Evolutionary conservation across 2,329 filamentous ascomycete species (phyloP), one percentile per base, ranked within the genome.

Genomic region (Xylariaceae sp.): DNA sequence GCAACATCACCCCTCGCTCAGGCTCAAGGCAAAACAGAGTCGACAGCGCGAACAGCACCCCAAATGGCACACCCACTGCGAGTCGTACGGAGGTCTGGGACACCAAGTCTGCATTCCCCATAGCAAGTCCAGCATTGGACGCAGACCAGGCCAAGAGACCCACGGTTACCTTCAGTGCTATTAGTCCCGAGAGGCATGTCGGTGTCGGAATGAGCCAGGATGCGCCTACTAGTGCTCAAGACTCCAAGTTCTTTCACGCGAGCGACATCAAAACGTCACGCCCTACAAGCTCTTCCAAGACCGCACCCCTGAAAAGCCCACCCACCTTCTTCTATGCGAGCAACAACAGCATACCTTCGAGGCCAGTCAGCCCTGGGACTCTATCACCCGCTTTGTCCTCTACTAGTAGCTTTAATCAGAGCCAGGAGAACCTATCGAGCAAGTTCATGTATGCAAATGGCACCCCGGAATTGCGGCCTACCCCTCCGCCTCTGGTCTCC

Each of bases 221-320:
- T 19, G 42, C 40, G 11, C 47, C 60, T 32, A 46, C 50, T 45
- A 31, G 12, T 15, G 33, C 51, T 52, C 59, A 63, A 17, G 77
- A 80, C 45, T 71, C 85, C 46, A 92, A 90, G 72, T 97, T 97
- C 77, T 96, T 99, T 67, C 91, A 95, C 66, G 94, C 91, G 27
- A 89, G 85, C 66, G 89, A 96, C 59, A 87, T 80, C 36, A 85
- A 80, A 59, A 69, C 74, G 18, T 57, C 62, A 27, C 70, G 70
- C 31, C 71, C 70, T 11, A 42, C 32, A 35, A 52, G 53, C 35
- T 30, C 55, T 48, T 56, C 47, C 12, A 66, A 64, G 32, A 63
- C 61, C 22, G 43, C 30, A 17, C 48, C 62, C 42, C 68, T 75
- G 17, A 74, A 76, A 32, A 52, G 63, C 11, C 22, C 22, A 7